Evolutionary conservation across 805 yeast genomes (phyloP).

Genomic region (Nadsonia fulvescens): DNA sequence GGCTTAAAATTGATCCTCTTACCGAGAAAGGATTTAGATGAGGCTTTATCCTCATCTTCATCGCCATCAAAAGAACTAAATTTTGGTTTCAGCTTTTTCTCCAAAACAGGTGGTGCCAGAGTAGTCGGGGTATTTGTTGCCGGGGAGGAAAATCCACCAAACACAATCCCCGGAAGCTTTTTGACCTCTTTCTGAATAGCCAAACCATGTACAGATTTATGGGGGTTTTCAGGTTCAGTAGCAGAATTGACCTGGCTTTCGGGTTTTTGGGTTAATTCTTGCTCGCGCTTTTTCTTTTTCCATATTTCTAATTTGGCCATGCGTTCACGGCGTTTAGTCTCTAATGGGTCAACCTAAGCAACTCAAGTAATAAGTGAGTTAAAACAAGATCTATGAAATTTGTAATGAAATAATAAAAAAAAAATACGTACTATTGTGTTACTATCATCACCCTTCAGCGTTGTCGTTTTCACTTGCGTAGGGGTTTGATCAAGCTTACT

Average conservation of each 20-base stretch:
- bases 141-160: conserved; percentile 1
- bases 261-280: conserved; percentile 12
- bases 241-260: conserved; percentile 2
- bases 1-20: too few species aligned
- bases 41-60: conserved; percentile 4
- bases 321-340: conserved; percentile 24
- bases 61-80: conserved; percentile 1
- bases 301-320: conserved; percentile 40
- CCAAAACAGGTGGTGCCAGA: not conserved
- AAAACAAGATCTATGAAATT: too few species aligned
- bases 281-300: conserved; percentile 35
- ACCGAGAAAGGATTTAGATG: conserved; percentile 3
- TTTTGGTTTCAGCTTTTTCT: conserved; percentile 3
- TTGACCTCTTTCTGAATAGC: not conserved
- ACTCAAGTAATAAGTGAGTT: too few species aligned
- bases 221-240: too few species aligned
- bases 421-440: too few species aligned
- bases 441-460: conserved; percentile 11
- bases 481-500: too few species aligned
- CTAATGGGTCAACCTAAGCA: too few species aligned
- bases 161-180: conserved; percentile 1
- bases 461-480: too few species aligned
- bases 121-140: conserved; percentile 12
- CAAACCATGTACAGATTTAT: conserved; percentile 3
- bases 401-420: too few species aligned